Percentiles rank a stretch among this genome's conserved stretches.
Conservation (phyloP, 164 flowering plant species). For the Berberis thunbergii region DNA sequence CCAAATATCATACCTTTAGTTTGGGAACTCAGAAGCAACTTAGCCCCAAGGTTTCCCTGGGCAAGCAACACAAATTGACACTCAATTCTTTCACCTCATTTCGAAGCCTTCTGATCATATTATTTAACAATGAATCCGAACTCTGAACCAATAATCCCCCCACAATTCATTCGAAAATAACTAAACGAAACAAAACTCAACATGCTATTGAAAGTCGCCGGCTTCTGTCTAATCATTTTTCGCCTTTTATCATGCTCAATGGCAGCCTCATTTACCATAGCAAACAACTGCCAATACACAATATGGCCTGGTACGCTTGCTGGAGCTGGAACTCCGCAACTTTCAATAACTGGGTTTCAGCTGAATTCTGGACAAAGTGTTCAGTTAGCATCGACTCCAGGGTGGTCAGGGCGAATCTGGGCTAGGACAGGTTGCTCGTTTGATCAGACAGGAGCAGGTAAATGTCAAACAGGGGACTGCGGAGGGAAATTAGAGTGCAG, state of each 20-base stretch:
- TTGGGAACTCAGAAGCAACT: conserved; percentile 20
- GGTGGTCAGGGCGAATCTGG: conserved; percentile 89
- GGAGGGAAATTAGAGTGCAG: conserved; percentile 59
- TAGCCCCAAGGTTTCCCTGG: conserved; percentile 7
- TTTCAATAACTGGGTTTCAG: conserved; percentile 52
- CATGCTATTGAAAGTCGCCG: neutral
- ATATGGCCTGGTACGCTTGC: conserved; percentile 85
- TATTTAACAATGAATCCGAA: conserved; percentile 1
- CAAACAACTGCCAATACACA: conserved; percentile 60
- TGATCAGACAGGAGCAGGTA: conserved; percentile 40
- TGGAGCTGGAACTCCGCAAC: conserved; percentile 52
- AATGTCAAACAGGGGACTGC: conserved; percentile 71
- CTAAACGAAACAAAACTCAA: no score
- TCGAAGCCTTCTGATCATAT: conserved; percentile 3
- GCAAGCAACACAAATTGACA: neutral
- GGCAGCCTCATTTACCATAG: conserved; percentile 42
- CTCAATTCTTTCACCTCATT: conserved; percentile 4
- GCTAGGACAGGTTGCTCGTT: conserved; percentile 73
- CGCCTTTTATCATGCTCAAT: conserved; percentile 12
- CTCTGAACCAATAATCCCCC: neutral
- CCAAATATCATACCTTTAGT: conserved; percentile 30
- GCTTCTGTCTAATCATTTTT: conserved; percentile 3
- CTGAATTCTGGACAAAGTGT: conserved; percentile 40
- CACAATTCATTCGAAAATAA: neutral
- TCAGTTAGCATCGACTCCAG: conserved; percentile 27